A percentile compares a stretch with the other conserved stretches of the same genome.
Evolutionary conservation across 176 grass and related monocot genomes (phyloP).

Genomic region (Phyllostachys edulis): DNA sequence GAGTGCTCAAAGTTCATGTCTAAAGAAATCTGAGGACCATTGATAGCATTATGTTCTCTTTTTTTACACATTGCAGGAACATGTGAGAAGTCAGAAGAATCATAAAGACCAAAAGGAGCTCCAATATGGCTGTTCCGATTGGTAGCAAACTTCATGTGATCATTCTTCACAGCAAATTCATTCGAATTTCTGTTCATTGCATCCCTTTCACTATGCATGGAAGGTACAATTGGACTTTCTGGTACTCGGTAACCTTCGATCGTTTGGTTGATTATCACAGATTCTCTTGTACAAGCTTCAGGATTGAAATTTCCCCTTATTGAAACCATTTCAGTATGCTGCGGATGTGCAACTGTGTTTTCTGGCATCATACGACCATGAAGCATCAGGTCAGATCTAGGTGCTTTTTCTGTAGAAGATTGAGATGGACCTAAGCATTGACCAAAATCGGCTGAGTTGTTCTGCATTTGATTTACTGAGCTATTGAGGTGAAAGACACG

Average conservation of each 20-base stretch:
- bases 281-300: constrained; percentile 21
- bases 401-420: constrained; percentile 21
- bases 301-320: constrained; percentile 14
- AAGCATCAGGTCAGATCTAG: constrained; percentile 20
- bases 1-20: constrained; percentile 11
- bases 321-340: constrained; percentile 7
- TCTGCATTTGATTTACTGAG: constrained; percentile 13
- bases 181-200: constrained; percentile 20
- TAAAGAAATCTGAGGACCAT: constrained; percentile 37
- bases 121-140: constrained; percentile 8
- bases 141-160: constrained; percentile 25
- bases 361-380: constrained; percentile 22
- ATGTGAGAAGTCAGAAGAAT: constrained; percentile 37
- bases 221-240: constrained; percentile 41
- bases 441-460: not conserved
- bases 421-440: constrained; percentile 12
- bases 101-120: constrained; percentile 6
- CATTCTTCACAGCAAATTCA: constrained; percentile 40
- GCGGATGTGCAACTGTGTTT: constrained; percentile 37
- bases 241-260: constrained; percentile 25
- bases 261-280: constrained; percentile 23
- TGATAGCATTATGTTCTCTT: constrained; percentile 51
- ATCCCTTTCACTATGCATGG: constrained; percentile 33
- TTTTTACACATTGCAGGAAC: constrained; percentile 37
- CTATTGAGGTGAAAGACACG: constrained; percentile 21